Percentiles rank a stretch among this genome's conserved stretches.
phyloP scores from a whole-genome alignment of 2,329 filamentous ascomycete genomes.

The Akanthomyces uredinophilus region DNA sequence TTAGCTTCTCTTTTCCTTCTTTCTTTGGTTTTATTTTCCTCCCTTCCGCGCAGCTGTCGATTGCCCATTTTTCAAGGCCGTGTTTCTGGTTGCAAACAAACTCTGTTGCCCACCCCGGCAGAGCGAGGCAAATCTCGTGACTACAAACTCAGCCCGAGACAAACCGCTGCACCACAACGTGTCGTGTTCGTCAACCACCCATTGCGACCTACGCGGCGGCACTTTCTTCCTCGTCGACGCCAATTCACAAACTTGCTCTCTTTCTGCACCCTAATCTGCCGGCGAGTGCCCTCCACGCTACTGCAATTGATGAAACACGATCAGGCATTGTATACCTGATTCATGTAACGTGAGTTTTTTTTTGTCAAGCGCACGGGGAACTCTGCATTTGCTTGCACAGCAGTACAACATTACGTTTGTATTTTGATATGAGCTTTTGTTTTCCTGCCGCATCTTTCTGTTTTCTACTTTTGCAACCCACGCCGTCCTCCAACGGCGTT shows the following conservation, averaged over 20 bases:
- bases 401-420: not conserved
- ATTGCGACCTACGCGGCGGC: not conserved
- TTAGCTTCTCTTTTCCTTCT: not conserved
- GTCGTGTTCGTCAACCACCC: not conserved
- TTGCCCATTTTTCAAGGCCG: not conserved
- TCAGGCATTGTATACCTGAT: not conserved
- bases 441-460: not conserved
- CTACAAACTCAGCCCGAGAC: constrained; percentile 4
- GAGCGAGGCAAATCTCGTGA: constrained; percentile 8
- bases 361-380: not conserved
- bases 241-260: not conserved
- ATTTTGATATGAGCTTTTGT: not conserved
- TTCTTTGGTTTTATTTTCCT: not conserved
- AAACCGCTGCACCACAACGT: not conserved
- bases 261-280: not conserved
- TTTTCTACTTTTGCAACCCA: not conserved
- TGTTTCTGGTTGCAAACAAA: not conserved
- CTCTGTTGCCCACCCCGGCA: not conserved
- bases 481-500: not conserved
- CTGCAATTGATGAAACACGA: constrained; percentile 4
- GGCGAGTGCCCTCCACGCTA: not conserved
- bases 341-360: constrained; percentile 12
- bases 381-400: not conserved
- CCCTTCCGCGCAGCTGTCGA: not conserved
- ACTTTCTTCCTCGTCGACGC: not conserved